Evolutionary conservation across 306 rosid species (phyloP).

Genomic region (Spatholobus suberectus): DNA sequence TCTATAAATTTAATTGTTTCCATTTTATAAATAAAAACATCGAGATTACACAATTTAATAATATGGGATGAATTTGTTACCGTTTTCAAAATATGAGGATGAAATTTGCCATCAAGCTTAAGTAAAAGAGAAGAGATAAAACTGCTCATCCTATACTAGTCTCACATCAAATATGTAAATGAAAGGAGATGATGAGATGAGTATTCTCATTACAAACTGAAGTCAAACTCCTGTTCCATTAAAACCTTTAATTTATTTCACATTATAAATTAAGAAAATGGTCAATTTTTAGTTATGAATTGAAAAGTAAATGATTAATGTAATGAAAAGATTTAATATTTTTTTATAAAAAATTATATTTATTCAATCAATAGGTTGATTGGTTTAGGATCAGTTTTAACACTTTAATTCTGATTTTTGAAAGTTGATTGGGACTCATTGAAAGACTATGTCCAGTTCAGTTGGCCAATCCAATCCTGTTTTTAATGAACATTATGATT

Average conservation of each 20-base stretch:
- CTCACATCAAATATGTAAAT: not conserved
- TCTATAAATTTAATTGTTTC: not conserved
- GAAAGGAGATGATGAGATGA: not conserved
- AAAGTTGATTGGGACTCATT: not conserved
- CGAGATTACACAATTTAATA: not conserved
- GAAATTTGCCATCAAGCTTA: not conserved
- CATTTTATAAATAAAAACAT: not conserved
- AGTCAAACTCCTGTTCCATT: not conserved
- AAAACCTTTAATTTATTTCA: not conserved
- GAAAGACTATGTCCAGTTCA: not conserved
- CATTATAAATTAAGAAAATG: not conserved
- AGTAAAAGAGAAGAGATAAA: not conserved
- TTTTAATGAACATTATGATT: not conserved
- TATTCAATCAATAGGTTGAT: not conserved
- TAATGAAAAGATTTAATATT: not conserved
- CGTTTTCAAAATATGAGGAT: not conserved
- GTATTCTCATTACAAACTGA: not conserved
- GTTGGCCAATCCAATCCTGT: not conserved
- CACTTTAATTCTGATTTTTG: not conserved
- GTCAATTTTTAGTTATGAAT: not conserved
- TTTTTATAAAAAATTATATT: not conserved
- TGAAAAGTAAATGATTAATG: not conserved
- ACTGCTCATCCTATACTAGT: not conserved
- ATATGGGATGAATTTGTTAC: not conserved
- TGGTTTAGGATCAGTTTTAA: not conserved